These are phyloP conservation scores for Schwanniomyces yamadae DNA, from an alignment of 805 yeast species.

Conservation along the genomic window DNA sequence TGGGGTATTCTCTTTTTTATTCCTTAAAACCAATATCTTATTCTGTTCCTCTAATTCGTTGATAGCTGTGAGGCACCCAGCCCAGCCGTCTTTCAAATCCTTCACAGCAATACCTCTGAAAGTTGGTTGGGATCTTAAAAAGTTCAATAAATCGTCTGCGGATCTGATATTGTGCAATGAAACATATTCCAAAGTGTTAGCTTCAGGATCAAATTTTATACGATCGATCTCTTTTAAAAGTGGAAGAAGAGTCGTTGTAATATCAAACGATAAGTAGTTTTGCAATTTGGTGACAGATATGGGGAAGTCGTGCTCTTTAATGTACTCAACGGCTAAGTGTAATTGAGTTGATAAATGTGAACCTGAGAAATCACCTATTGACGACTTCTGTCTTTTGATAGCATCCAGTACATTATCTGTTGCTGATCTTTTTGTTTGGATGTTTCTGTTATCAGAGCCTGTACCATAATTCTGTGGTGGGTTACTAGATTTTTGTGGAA, in stretches of 20 bases:
- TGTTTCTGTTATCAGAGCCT: constrained; percentile 7
- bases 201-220: constrained; percentile 62
- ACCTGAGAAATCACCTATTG: constrained; percentile 33
- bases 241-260: constrained; percentile 63
- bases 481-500: constrained; percentile 9
- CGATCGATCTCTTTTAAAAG: constrained; percentile 74
- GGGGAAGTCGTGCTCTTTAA: constrained; percentile 71
- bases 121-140: constrained; percentile 76
- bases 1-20: constrained; percentile 93
- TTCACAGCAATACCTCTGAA: constrained; percentile 86
- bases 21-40: constrained; percentile 78
- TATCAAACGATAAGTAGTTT: constrained; percentile 61
- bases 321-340: constrained; percentile 86
- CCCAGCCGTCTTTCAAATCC: constrained; percentile 89
- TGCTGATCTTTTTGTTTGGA: constrained; percentile 13
- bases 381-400: constrained; percentile 33
- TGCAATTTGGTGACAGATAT: constrained; percentile 64
- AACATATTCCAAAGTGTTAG: constrained; percentile 75
- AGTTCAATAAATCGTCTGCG: constrained; percentile 71
- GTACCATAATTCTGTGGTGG: background rate
- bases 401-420: constrained; percentile 31
- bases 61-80: constrained; percentile 77
- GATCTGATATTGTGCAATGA: constrained; percentile 86
- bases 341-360: constrained; percentile 83
- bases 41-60: constrained; percentile 74